These are phyloP conservation scores for Amanita jacksonii DNA, from an alignment of 768 basidiomycete species.

Conservation along the genomic window DNA sequence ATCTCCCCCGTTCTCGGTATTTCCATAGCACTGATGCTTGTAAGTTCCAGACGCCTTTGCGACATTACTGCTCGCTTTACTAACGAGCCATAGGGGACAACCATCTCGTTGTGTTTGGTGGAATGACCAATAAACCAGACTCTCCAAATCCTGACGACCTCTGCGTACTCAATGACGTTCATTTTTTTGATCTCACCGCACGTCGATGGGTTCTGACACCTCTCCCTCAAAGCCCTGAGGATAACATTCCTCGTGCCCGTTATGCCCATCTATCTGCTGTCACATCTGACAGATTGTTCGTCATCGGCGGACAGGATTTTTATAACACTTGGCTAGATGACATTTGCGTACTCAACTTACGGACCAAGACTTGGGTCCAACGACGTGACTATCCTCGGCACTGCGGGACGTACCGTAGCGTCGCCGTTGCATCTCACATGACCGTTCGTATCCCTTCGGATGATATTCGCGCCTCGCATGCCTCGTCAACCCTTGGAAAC, in stretches of 20 bases:
- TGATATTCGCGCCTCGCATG: slow-evolving; percentile 35
- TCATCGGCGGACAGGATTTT: slow-evolving; percentile 94
- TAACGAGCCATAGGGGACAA: slow-evolving; percentile 58
- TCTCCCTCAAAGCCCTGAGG: slow-evolving; percentile 28
- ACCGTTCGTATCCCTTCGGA: slow-evolving; percentile 63
- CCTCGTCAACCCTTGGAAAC: slow-evolving; percentile 37
- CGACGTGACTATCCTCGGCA: slow-evolving; percentile 80
- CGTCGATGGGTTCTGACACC: slow-evolving; percentile 55
- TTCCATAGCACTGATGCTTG: slow-evolving; percentile 91
- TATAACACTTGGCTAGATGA: slow-evolving; percentile 92
- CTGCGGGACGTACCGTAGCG: slow-evolving; percentile 92
- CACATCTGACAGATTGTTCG: slow-evolving; percentile 72
- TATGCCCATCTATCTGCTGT: slow-evolving; percentile 94
- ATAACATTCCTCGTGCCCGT: slow-evolving; percentile 67
- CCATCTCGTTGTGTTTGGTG: slow-evolving; percentile 88
- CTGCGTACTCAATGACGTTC: slow-evolving; percentile 88
- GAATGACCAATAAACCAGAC: slow-evolving; percentile 80
- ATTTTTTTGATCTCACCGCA: slow-evolving; percentile 72
- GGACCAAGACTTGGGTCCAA: slow-evolving; percentile 66
- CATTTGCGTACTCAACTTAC: slow-evolving; percentile 81
- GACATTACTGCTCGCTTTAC: not conserved
- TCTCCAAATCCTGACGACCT: slow-evolving; percentile 68
- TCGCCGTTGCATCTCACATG: slow-evolving; percentile 68
- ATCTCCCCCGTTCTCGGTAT: slow-evolving; percentile 77
- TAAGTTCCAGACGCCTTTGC: slow-evolving; percentile 27